phyloP scores from a whole-genome alignment of 73 alveolate species.

The Uronychia setigera region DNA sequence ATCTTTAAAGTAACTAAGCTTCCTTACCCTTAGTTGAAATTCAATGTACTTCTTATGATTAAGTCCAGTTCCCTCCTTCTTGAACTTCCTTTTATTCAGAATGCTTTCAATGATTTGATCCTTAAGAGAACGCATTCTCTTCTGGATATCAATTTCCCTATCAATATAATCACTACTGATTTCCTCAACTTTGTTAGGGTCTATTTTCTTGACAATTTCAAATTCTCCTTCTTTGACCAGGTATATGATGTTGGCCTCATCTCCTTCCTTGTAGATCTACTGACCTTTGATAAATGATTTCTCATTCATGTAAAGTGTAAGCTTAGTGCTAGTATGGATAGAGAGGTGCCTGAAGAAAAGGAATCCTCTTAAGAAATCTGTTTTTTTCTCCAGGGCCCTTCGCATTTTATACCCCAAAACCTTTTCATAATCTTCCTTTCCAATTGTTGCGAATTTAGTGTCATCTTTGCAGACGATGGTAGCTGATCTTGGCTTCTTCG shows the following conservation, averaged over 20 bases:
- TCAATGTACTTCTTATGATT: no score
- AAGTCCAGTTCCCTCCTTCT: background rate
- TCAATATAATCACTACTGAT: background rate
- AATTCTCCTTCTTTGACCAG: conserved; percentile 32
- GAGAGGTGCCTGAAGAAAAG: conserved; percentile 9
- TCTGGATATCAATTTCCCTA: background rate
- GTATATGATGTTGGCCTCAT: background rate
- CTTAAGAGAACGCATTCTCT: background rate
- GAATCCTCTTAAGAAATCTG: conserved; percentile 4
- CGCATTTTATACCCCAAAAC: background rate
- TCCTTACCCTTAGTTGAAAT: no score
- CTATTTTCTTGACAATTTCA: background rate
- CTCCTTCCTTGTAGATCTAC: conserved; percentile 25
- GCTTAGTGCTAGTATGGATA: conserved; percentile 8
- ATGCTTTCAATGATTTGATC: background rate
- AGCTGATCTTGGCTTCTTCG: conserved; percentile 12
- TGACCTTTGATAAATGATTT: conserved; percentile 16
- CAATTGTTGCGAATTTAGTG: conserved; percentile 12
- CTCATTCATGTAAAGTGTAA: conserved; percentile 9
- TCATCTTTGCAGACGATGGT: conserved; percentile 19
- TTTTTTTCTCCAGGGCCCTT: conserved; percentile 13
- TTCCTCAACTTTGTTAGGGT: background rate
- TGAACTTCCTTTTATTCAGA: background rate
- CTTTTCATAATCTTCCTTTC: conserved; percentile 9
- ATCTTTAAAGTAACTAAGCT: background rate